phyloP scores from a whole-genome alignment of 2,329 filamentous ascomycete genomes.

The Paecilomyces variotii region DNA sequence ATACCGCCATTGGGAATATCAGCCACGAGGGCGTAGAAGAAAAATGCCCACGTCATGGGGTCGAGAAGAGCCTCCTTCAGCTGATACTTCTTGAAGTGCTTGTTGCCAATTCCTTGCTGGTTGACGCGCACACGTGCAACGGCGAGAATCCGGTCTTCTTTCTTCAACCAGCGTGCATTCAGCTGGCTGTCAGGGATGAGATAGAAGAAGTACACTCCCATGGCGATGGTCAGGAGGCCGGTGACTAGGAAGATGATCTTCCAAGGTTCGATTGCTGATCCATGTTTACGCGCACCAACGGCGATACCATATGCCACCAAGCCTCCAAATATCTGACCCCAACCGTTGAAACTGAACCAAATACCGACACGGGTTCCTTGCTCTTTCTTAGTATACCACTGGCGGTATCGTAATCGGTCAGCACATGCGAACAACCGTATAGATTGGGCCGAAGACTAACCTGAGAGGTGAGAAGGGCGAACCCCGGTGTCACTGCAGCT shows the following conservation, averaged over 20 bases:
- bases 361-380: conserved; percentile 56
- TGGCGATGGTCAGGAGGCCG: conserved; percentile 43
- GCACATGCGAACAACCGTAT: background rate
- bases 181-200: conserved; percentile 53
- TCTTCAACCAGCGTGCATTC: conserved; percentile 55
- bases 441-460: conserved; percentile 12
- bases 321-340: conserved; percentile 57
- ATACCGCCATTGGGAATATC: conserved; percentile 55
- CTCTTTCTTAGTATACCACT: conserved; percentile 66
- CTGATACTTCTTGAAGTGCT: conserved; percentile 61
- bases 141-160: conserved; percentile 59
- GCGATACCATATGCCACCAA: conserved; percentile 57
- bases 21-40: conserved; percentile 48
- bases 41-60: conserved; percentile 54
- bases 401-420: background rate
- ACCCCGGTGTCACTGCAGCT: conserved; percentile 60
- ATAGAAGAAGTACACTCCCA: conserved; percentile 45
- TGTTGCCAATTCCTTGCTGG: conserved; percentile 65
- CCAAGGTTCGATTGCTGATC: conserved; percentile 55
- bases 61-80: conserved; percentile 51
- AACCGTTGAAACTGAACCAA: conserved; percentile 63
- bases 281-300: conserved; percentile 46
- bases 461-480: conserved; percentile 57
- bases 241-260: conserved; percentile 54
- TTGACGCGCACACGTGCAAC: conserved; percentile 66